Evolutionary conservation across 768 basidiomycete species (phyloP).

Genomic region (Sarcodon sp.): DNA sequence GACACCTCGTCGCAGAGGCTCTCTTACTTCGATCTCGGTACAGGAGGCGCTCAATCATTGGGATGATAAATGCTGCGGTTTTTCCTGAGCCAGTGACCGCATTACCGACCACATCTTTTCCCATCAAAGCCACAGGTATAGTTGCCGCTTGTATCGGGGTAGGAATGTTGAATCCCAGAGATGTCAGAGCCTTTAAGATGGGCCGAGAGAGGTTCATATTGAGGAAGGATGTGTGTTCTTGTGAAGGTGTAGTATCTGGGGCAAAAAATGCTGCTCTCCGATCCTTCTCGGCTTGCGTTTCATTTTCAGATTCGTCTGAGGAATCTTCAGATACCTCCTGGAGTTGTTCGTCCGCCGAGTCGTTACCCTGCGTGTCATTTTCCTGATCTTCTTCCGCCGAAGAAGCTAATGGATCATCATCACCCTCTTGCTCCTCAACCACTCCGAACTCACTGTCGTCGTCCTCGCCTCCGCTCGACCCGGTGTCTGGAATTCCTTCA

Average conservation of each 20-base stretch:
- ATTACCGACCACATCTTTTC: slow-evolving; percentile 91
- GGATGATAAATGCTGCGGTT: slow-evolving; percentile 94
- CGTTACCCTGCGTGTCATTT: slow-evolving; percentile 13
- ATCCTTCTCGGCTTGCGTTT: slow-evolving; percentile 43
- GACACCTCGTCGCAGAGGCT: slow-evolving; percentile 77
- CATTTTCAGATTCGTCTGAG: slow-evolving; percentile 43
- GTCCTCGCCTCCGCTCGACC: slow-evolving; percentile 20
- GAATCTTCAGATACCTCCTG: slow-evolving; percentile 25
- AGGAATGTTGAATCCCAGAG: slow-evolving; percentile 68
- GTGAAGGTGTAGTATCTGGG: slow-evolving; percentile 27
- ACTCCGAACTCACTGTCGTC: slow-evolving; percentile 18
- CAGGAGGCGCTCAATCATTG: slow-evolving; percentile 83
- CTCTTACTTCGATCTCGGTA: slow-evolving; percentile 87
- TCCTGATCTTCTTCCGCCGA: slow-evolving; percentile 28
- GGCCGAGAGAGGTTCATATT: slow-evolving; percentile 95
- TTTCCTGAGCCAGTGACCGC: slow-evolving; percentile 98
- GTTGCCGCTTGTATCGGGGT: slow-evolving; percentile 95
- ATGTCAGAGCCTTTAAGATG: slow-evolving; percentile 79
- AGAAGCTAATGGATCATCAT: slow-evolving; percentile 25
- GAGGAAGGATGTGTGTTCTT: slow-evolving; percentile 68
- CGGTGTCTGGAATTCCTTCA: slow-evolving; percentile 16
- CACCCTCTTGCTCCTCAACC: slow-evolving; percentile 14
- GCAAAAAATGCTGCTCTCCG: slow-evolving; percentile 89
- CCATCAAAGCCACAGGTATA: slow-evolving; percentile 86
- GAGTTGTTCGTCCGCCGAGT: slow-evolving; percentile 10